Conservation (phyloP, 1,284 basidiomycete genomes). For the Ustilago shanxiensis region DNA sequence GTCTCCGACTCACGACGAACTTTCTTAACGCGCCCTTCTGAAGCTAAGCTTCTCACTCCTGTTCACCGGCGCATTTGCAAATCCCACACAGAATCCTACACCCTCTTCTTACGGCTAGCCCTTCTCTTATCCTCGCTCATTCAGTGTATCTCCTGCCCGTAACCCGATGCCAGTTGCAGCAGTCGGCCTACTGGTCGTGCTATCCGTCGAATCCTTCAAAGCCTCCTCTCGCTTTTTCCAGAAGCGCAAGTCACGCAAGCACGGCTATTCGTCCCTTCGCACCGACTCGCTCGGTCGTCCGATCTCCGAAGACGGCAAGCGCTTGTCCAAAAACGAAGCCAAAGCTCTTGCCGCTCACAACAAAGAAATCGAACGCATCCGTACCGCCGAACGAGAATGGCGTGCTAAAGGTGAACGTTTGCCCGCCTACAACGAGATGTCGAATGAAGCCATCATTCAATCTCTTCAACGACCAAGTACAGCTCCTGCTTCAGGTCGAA, state of each 20-base stretch:
- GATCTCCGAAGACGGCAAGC: conserved; percentile 44
- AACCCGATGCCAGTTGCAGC: conserved; percentile 39
- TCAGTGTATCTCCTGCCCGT: background rate
- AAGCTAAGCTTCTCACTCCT: background rate
- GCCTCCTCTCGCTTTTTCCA: conserved; percentile 45
- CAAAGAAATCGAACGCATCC: conserved; percentile 46
- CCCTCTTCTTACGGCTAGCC: no score
- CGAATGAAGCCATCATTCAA: conserved; percentile 40
- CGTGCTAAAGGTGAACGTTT: conserved; percentile 40
- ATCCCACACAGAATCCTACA: background rate
- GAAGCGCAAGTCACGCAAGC: conserved; percentile 45
- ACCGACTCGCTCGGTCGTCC: conserved; percentile 48
- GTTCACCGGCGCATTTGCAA: background rate
- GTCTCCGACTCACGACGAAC: background rate
- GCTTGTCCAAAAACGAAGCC: conserved; percentile 46
- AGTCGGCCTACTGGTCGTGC: conserved; percentile 37
- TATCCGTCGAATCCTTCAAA: conserved; percentile 51
- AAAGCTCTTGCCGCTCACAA: conserved; percentile 45
- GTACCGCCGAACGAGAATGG: conserved; percentile 53
- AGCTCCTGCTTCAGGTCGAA: conserved; percentile 20
- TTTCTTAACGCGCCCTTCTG: background rate
- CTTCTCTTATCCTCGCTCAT: background rate
- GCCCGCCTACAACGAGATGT: conserved; percentile 39
- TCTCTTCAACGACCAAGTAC: conserved; percentile 34
- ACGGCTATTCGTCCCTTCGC: conserved; percentile 47